Evolutionary conservation across 768 basidiomycete genomes (phyloP).

Genomic region (Lactifluus echinatus): DNA sequence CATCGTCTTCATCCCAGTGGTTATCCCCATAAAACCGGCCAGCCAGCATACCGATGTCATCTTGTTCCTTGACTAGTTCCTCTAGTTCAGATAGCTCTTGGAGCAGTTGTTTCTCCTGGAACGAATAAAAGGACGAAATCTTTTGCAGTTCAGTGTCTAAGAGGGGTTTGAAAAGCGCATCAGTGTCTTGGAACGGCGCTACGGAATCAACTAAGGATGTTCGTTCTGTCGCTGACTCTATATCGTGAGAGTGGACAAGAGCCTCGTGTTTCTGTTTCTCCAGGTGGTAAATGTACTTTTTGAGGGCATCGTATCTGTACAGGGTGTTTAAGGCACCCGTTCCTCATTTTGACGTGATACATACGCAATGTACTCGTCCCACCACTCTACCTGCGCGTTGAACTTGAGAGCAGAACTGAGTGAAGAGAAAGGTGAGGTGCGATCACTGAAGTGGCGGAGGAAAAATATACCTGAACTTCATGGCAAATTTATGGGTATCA

Average conservation of each 20-base stretch:
- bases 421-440: too few species aligned
- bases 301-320: constrained; percentile 72
- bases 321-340: background rate
- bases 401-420: constrained; percentile 77
- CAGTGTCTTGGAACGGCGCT: constrained; percentile 33
- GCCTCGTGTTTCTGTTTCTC: constrained; percentile 64
- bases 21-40: constrained; percentile 45
- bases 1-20: constrained; percentile 42
- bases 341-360: constrained; percentile 27
- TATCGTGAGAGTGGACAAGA: constrained; percentile 35
- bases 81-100: constrained; percentile 53
- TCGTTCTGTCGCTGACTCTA: constrained; percentile 53
- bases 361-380: constrained; percentile 84
- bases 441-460: too few species aligned
- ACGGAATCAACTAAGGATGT: constrained; percentile 43
- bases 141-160: constrained; percentile 80
- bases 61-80: constrained; percentile 47
- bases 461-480: constrained; percentile 54
- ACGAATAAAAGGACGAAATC: constrained; percentile 68
- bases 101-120: constrained; percentile 64
- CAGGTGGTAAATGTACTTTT: constrained; percentile 77
- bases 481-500: constrained; percentile 24
- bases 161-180: constrained; percentile 59
- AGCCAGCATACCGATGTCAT: constrained; percentile 45
- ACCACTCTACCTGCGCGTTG: constrained; percentile 88